Base-by-base conservation (phyloP, 805 yeast genomes). In the Hanseniaspora occidentalis region DNA sequence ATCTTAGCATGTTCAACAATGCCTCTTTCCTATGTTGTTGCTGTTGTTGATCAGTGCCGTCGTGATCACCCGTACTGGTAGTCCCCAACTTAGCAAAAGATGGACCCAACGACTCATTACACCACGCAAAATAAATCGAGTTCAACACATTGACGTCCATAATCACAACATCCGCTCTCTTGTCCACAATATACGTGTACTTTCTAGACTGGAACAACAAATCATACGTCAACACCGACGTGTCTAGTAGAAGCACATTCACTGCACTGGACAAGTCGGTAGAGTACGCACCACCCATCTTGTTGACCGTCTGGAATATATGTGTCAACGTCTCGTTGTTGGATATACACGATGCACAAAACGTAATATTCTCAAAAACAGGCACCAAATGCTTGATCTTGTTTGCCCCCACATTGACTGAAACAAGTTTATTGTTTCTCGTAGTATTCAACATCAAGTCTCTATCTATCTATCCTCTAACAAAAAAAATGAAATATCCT, bases 251-350 rank as follows among this genome's bases (percentile, higher is more conserved):
- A 20, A 81, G 56, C 31, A 71, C 71, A 40, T 70, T 67, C 2
- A 74, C 78, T 52, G 75, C 77, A 37, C 75, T 70, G 64, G 78
- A 74, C 47, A 80, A 57, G 50, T 79, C 79, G 33, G 66, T 66
- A 43, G 69, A 65, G 47, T 67, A 72, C 8, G 49, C 51, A 1
- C 86, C 88, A 6, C 88, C 89, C 54, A 80, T 63, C 7, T 67
- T 60, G 21, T 59, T 53, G 42, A 79, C 66, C 50, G 68, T 69
- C 8, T 58, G 53, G 2, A 69, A 63, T 21, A 77, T 50, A 13
- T 36, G 11, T 6, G 25, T 33, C 24, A 33, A 33, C n/a, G 10
- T 33, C 14, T 18, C 24, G 19, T 11, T 19, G 19, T 14, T 33
- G 23, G 23, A 18, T 19, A 33, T 20, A 18, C 23, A 33, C 16